Percentiles rank a stretch among this genome's conserved stretches.
These are phyloP conservation scores for Trypanosoma brucei DNA, from an alignment of 208 protist genomes.

Conservation along the genomic window DNA sequence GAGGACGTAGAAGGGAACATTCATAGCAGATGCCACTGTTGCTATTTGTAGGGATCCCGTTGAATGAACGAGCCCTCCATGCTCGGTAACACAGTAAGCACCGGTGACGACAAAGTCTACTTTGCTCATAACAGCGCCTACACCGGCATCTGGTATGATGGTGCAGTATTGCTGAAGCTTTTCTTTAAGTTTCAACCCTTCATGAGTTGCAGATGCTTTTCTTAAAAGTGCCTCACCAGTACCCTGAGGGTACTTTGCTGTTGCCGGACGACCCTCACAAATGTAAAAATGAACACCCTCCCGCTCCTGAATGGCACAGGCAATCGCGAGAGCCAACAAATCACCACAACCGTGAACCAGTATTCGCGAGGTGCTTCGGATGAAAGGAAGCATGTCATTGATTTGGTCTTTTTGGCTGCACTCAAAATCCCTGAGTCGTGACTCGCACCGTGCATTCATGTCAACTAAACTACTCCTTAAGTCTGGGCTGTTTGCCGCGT, in stretches of 20 bases:
- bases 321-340: slow-evolving; percentile 71
- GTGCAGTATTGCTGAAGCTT: slow-evolving; percentile 62
- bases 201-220: slow-evolving; percentile 47
- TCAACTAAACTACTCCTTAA: slow-evolving; percentile 48
- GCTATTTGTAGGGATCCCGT: slow-evolving; percentile 97
- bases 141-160: slow-evolving; percentile 87
- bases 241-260: slow-evolving; percentile 42
- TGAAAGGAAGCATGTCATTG: slow-evolving; percentile 83
- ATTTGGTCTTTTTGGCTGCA: slow-evolving; percentile 77
- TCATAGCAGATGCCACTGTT: slow-evolving; percentile 92
- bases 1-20: slow-evolving; percentile 98
- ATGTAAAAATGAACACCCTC: slow-evolving; percentile 86
- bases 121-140: slow-evolving; percentile 77
- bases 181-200: slow-evolving; percentile 53
- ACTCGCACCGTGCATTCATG: slow-evolving; percentile 64
- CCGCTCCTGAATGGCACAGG: slow-evolving; percentile 69
- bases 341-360: slow-evolving; percentile 79
- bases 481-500: slow-evolving; percentile 46
- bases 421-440: slow-evolving; percentile 52
- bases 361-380: slow-evolving; percentile 68
- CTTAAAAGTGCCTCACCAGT: slow-evolving; percentile 48
- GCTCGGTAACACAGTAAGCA: slow-evolving; percentile 98
- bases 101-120: slow-evolving; percentile 97
- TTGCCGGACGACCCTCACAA: slow-evolving; percentile 63
- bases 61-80: slow-evolving; percentile 98